Evolutionary conservation across 371 early-diverging fungal species (phyloP).

Genomic region (Conidiobolus incongruus): DNA sequence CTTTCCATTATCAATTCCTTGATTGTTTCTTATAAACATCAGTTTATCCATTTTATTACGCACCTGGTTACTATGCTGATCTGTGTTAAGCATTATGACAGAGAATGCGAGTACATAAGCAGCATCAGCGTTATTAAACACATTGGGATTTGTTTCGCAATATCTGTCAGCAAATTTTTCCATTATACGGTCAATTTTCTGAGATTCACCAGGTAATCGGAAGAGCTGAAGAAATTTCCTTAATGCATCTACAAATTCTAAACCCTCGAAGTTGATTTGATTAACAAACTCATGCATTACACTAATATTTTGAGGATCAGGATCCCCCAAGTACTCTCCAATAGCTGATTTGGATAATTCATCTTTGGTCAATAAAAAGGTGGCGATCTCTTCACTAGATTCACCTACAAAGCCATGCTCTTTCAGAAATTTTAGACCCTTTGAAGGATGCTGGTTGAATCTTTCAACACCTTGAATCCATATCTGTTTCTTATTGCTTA

Average conservation of each 20-base stretch:
- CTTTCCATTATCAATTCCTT: constrained; percentile 73
- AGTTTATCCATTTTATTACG: constrained; percentile 55
- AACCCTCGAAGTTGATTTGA: constrained; percentile 54
- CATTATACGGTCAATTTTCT: constrained; percentile 96
- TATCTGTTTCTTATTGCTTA: background rate
- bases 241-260: constrained; percentile 65
- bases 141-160: constrained; percentile 46
- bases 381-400: constrained; percentile 39
- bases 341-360: constrained; percentile 67
- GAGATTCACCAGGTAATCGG: constrained; percentile 92
- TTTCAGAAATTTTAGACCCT: constrained; percentile 29
- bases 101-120: constrained; percentile 91
- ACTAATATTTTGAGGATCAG: constrained; percentile 51
- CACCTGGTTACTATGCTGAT: constrained; percentile 72
- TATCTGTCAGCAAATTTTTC: constrained; percentile 90
- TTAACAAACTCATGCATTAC: constrained; percentile 94
- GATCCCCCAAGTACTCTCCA: constrained; percentile 91
- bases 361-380: constrained; percentile 45
- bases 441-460: background rate
- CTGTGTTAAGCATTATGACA: constrained; percentile 91
- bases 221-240: constrained; percentile 78
- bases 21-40: constrained; percentile 50
- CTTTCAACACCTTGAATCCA: background rate
- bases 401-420: constrained; percentile 33
- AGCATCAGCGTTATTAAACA: constrained; percentile 61